Base-by-base conservation (phyloP, 768 basidiomycete genomes). In the Tephrocybe rancida region DNA sequence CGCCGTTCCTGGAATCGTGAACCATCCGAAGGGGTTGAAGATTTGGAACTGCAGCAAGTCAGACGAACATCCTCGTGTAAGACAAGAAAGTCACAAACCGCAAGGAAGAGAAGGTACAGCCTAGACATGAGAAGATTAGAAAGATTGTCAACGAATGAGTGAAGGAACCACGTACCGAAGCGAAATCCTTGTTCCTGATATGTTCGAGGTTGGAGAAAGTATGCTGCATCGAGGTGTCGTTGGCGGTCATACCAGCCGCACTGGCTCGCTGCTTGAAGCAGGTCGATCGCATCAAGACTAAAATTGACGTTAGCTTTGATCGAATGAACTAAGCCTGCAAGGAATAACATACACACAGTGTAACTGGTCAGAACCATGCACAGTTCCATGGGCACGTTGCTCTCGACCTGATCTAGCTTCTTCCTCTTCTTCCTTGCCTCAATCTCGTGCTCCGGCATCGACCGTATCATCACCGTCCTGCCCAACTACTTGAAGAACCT, bases 341-440 rank as follows among this genome's bases (percentile, higher is more conserved):
- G n/a, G n/a, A n/a, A n/a, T n/a, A 27, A 64, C 73, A 34, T 57
- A 73, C 74, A 77, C 4, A 70, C 70, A 19, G 75, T 64, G 59
- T 85, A 84, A 39, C 80, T 77, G 41, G 78, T 79, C 25, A 87
- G 65, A 54, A 78, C 81, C 22, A 85, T 64, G 21, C 73, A 72
- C 53, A 86, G 80, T 67, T 85, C 83, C 13, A 86, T 69, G 0
- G 86, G 86, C 9, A 88, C 80, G 61, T 86, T 84, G 50, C 82
- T 81, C 62, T 84, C 82, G 5, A 78, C 70, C 21, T 69, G 55
- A 42, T 71, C 63, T 13, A 68, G 64, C 47, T 69, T 67, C 49
- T 71, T 73, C 56, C 73, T 60, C 60, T 67, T 50, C 64, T 61
- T 48, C 51, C 65, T 64, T 44, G 63, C 60, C 27, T 66, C 63